phyloP scores from a whole-genome alignment of 768 basidiomycete genomes.

The Exidia glandulosa region DNA sequence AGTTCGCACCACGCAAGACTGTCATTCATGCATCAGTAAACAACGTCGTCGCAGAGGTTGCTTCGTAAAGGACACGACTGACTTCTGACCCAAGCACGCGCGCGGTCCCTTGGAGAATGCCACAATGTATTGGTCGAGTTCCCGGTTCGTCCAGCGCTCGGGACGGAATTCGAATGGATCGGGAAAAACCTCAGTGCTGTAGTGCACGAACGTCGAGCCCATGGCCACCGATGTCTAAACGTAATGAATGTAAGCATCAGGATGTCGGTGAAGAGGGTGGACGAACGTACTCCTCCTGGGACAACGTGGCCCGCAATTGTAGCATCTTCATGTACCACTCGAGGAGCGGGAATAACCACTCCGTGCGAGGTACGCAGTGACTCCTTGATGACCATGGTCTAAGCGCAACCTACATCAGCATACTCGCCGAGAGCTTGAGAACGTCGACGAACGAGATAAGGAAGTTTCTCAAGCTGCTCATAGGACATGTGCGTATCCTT shows the following conservation, averaged over 20 bases:
- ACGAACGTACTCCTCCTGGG: constrained; percentile 26
- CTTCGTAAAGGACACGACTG: constrained; percentile 5
- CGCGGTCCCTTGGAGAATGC: constrained; percentile 35
- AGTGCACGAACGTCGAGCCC: constrained; percentile 29
- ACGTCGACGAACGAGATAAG: constrained; percentile 28
- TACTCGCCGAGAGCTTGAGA: background rate
- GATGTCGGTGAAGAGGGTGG: background rate
- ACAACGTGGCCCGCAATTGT: constrained; percentile 24
- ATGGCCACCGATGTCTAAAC: constrained; percentile 32
- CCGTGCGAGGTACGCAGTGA: constrained; percentile 32
- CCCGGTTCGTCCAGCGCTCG: constrained; percentile 31
- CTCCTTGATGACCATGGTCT: constrained; percentile 40
- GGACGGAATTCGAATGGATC: constrained; percentile 29
- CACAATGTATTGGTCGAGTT: constrained; percentile 31
- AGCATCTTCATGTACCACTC: constrained; percentile 24
- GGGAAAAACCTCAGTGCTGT: constrained; percentile 29
- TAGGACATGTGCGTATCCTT: constrained; percentile 18
- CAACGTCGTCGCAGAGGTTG: background rate
- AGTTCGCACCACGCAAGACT: constrained; percentile 37
- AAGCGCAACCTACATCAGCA: constrained; percentile 6
- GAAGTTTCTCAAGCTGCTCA: constrained; percentile 32
- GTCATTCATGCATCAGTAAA: constrained; percentile 1
- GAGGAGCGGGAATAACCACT: constrained; percentile 26
- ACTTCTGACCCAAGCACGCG: constrained; percentile 37
- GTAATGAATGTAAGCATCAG: background rate